phyloP scores from a whole-genome alignment of 2,329 filamentous ascomycete species.

The Cyanodermella asteris region DNA sequence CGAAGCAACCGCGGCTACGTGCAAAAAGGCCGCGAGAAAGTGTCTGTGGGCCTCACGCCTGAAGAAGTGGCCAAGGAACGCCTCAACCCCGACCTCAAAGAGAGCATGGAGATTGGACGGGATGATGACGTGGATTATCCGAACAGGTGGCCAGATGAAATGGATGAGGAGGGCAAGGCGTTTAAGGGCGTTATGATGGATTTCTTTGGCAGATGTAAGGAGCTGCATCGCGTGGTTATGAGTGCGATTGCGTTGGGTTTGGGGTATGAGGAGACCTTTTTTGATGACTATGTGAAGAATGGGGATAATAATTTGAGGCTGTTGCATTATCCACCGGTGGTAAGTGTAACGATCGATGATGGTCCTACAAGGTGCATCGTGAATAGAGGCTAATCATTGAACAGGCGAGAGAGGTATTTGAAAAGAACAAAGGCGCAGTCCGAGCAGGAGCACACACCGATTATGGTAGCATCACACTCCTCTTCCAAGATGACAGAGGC shows the following conservation, averaged over 20 bases:
- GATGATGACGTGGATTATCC: conserved; percentile 39
- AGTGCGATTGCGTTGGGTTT: conserved; percentile 65
- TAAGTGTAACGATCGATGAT: conserved; percentile 7
- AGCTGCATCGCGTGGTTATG: conserved; percentile 59
- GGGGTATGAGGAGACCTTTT: conserved; percentile 48
- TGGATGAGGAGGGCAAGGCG: conserved; percentile 29
- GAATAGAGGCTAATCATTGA: conserved; percentile 13
- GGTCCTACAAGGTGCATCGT: conserved; percentile 1
- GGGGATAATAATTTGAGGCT: conserved; percentile 52
- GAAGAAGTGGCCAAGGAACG: conserved; percentile 37
- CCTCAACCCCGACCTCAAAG: conserved; percentile 28
- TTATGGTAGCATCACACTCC: conserved; percentile 30
- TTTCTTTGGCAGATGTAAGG: conserved; percentile 57
- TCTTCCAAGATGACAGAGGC: conserved; percentile 34
- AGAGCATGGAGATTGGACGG: conserved; percentile 38
- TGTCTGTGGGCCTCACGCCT: conserved; percentile 32
- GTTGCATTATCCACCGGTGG: conserved; percentile 54
- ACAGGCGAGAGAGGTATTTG: conserved; percentile 44
- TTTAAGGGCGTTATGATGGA: conserved; percentile 53
- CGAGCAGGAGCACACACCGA: conserved; percentile 60
- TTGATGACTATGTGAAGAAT: conserved; percentile 50
- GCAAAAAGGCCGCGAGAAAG: conserved; percentile 49
- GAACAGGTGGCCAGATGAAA: conserved; percentile 53
- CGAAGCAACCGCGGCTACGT: conserved; percentile 56
- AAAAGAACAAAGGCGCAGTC: conserved; percentile 44